These are phyloP conservation scores for Chenopodium formosanum DNA, from an alignment of 148 eudicot species.

Conservation along the genomic window DNA sequence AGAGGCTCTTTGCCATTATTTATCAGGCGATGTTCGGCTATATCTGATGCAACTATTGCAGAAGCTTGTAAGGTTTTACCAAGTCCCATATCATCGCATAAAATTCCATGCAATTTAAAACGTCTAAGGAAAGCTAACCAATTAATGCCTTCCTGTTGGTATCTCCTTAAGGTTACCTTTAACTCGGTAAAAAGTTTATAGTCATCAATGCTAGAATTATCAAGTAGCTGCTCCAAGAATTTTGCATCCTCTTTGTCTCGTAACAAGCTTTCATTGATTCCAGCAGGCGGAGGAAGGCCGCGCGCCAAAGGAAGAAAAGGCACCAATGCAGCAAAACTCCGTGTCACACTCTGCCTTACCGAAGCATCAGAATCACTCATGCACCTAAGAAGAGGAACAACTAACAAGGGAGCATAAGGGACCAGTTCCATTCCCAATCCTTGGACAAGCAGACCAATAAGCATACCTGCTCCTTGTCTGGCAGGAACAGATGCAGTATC, in stretches of 20 bases:
- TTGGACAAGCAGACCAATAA: slow-evolving; percentile 85
- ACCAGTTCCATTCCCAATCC: slow-evolving; percentile 88
- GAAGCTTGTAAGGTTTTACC: slow-evolving; percentile 99
- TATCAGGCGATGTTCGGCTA: slow-evolving; percentile 63
- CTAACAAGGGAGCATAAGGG: slow-evolving; percentile 88
- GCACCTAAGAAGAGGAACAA: slow-evolving; percentile 95
- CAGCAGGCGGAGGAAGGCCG: slow-evolving; percentile 75
- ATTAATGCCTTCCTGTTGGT: slow-evolving; percentile 98
- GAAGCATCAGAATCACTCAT: slow-evolving; percentile 96
- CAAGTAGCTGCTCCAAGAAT: slow-evolving; percentile 95
- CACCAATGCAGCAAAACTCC: slow-evolving; percentile 96
- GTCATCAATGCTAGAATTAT: slow-evolving; percentile 95
- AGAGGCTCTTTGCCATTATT: slow-evolving; percentile 39
- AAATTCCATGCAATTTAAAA: slow-evolving; percentile 94
- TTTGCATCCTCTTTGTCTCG: slow-evolving; percentile 80
- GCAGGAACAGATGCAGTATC: slow-evolving; percentile 76
- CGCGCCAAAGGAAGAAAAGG: slow-evolving; percentile 98
- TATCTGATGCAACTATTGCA: slow-evolving; percentile 93
- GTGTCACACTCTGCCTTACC: slow-evolving; percentile 95
- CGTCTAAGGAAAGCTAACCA: slow-evolving; percentile 97
- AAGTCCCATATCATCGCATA: slow-evolving; percentile 99
- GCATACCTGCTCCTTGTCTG: slow-evolving; percentile 99
- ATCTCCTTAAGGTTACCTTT: slow-evolving; percentile 84
- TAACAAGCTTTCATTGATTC: slow-evolving; percentile 59
- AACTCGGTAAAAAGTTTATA: slow-evolving; percentile 74